Percentiles rank a stretch among this genome's conserved stretches.
These are phyloP conservation scores for Lichtheimia ornata DNA, from an alignment of 371 early-diverging fungal species.

Conservation along the genomic window DNA sequence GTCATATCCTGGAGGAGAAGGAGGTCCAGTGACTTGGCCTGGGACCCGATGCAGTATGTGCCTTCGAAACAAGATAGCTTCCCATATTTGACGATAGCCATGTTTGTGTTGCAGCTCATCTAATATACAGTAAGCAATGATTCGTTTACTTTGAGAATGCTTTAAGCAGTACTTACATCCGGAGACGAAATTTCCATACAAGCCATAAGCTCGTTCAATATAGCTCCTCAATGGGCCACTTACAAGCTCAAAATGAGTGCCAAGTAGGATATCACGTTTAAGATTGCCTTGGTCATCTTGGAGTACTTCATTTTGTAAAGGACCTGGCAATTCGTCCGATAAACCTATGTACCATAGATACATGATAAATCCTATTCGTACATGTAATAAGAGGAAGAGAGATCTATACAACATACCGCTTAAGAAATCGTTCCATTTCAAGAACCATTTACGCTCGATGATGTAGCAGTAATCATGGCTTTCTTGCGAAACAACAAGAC, in stretches of 20 bases:
- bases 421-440: constrained; percentile 12
- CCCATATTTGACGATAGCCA: constrained; percentile 5
- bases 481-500: not conserved
- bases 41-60: constrained; percentile 10
- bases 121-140: not conserved
- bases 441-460: constrained; percentile 4
- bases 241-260: constrained; percentile 13
- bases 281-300: not conserved
- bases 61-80: constrained; percentile 8
- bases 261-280: constrained; percentile 5
- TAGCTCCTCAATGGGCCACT: constrained; percentile 9
- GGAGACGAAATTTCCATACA: constrained; percentile 7
- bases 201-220: constrained; percentile 12
- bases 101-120: constrained; percentile 9
- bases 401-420: too few relatives aligned
- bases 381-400: too few relatives aligned
- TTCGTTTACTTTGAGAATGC: not conserved
- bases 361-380: too few relatives aligned
- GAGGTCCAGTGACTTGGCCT: not conserved
- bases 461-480: constrained; percentile 5
- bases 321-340: constrained; percentile 5
- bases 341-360: not conserved
- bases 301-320: not conserved
- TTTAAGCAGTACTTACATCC: constrained; percentile 7
- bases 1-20: too few relatives aligned